Conservation (phyloP, 768 basidiomycete genomes). For the Naganishia kalamii region DNA sequence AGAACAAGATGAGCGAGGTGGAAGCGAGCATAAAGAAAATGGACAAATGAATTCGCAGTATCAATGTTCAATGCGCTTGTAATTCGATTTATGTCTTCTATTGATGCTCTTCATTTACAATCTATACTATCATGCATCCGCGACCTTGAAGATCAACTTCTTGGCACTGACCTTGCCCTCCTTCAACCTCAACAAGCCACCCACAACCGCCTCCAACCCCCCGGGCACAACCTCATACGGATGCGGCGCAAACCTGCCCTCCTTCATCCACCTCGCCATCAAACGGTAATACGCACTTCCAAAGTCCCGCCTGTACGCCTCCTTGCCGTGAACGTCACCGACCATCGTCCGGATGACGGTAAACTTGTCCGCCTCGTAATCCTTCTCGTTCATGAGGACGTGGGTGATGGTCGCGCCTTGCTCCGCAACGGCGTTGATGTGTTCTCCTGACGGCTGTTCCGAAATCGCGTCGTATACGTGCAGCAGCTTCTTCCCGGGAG, state of each 20-base stretch:
- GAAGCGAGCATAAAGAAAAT: too few species aligned
- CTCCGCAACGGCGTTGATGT: neutral
- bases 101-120: neutral
- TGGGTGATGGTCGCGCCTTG: neutral
- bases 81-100: neutral
- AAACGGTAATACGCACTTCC: conserved; percentile 13
- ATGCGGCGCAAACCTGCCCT: conserved; percentile 8
- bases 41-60: too few species aligned
- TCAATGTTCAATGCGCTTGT: neutral
- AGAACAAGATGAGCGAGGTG: conserved; percentile 33
- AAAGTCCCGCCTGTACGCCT: conserved; percentile 8
- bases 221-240: conserved; percentile 16
- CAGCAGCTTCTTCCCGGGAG: neutral
- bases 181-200: conserved; percentile 15
- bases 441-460: conserved; percentile 1
- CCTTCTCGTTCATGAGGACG: neutral
- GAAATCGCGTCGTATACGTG: conserved; percentile 17
- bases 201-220: conserved; percentile 8
- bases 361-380: neutral
- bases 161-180: conserved; percentile 32
- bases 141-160: conserved; percentile 34
- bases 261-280: conserved; percentile 3
- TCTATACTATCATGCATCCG: too few species aligned
- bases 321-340: conserved; percentile 4
- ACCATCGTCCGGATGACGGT: conserved; percentile 16